Evolutionary conservation across 495 filamentous ascomycete species (phyloP), one percentile per base, ranked within the genome.

Genomic region (Penicillium cinerascens): DNA sequence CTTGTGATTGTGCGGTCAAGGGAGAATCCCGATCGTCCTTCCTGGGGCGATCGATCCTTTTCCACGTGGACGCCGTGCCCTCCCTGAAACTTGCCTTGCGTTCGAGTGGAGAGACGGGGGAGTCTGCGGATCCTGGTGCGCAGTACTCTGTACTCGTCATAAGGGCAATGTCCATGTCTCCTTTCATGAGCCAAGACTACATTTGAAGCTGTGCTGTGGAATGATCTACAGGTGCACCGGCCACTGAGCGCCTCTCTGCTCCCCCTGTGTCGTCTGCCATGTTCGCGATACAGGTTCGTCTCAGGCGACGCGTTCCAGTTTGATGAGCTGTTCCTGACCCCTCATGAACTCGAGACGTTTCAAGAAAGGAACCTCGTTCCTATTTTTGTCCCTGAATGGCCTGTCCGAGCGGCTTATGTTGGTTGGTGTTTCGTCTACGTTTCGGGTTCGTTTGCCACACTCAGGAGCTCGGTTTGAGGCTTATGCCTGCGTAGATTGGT

Each of bases 1-100:
- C 29, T 10, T 15, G 8, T 8, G 11, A 33, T 47, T 41, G 16
- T 10, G 44, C 23, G 40, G 13, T n/a, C n/a, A 37, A 6, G 23
- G 37, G 18, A 39, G 3, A 39, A 13, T 33, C 10, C 11, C 1
- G 37, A 39, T 16, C n/a, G 4, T 39, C 18, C 37, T 5, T 16
- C n/a, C n/a, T 18, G 16, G 18, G 33, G 49, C 52, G 56, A 59
- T 59, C 56, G 39, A 6, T 47, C 23, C 11, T 40, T 44, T 52
- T 42, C 57, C 57, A 60, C 57, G 53, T 60, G 57, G 57, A 25
- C 36, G 33, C 39, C 41, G 37, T 39, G 22, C 43, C 52, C 0
- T 52, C 42, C 43, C 40, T 60, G 57, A 60, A 56, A 60, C 57
- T 52, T 25, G 54, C 3, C 6, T 6, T 39, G 18, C 37, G n/a